These are phyloP conservation scores for Letharia lupina DNA, from an alignment of 495 filamentous ascomycete genomes.

Conservation along the genomic window DNA sequence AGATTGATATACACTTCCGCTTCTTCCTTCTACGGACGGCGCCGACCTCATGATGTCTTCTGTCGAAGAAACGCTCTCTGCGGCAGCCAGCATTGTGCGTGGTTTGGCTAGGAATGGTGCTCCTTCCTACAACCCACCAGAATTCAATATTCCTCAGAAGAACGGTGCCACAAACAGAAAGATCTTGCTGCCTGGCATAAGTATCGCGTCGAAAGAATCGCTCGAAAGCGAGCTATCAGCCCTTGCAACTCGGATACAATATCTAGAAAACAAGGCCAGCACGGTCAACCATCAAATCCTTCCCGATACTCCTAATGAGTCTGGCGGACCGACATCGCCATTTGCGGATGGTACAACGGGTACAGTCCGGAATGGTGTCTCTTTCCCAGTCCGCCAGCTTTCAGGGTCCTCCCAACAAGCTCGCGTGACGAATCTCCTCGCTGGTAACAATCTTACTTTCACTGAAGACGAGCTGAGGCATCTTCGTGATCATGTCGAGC, in stretches of 20 bases:
- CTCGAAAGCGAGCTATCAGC: slow-evolving; percentile 65
- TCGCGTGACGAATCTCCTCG: slow-evolving; percentile 25
- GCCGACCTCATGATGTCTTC: slow-evolving; percentile 13
- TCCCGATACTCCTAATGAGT: slow-evolving; percentile 56
- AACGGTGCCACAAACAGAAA: slow-evolving; percentile 35
- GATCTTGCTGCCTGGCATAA: slow-evolving; percentile 55
- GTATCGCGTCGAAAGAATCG: slow-evolving; percentile 52
- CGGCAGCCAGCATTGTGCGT: slow-evolving; percentile 54
- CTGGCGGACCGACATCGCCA: slow-evolving; percentile 41
- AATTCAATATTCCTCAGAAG: slow-evolving; percentile 34
- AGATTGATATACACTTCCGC: not conserved
- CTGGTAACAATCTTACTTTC: slow-evolving; percentile 33
- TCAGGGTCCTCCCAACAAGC: slow-evolving; percentile 23
- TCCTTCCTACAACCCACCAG: slow-evolving; percentile 34
- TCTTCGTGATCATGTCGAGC: slow-evolving; percentile 65
- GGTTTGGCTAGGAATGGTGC: slow-evolving; percentile 47
- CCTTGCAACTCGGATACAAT: slow-evolving; percentile 57
- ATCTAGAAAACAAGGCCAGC: slow-evolving; percentile 57
- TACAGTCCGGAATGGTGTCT: slow-evolving; percentile 21
- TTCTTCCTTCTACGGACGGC: not conserved
- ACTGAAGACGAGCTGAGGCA: slow-evolving; percentile 63
- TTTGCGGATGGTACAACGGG: slow-evolving; percentile 36
- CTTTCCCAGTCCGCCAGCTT: slow-evolving; percentile 21
- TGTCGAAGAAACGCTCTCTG: slow-evolving; percentile 54
- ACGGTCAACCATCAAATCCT: slow-evolving; percentile 47